phyloP scores from a whole-genome alignment of 768 basidiomycete genomes.

The Boletus rubropictus region DNA sequence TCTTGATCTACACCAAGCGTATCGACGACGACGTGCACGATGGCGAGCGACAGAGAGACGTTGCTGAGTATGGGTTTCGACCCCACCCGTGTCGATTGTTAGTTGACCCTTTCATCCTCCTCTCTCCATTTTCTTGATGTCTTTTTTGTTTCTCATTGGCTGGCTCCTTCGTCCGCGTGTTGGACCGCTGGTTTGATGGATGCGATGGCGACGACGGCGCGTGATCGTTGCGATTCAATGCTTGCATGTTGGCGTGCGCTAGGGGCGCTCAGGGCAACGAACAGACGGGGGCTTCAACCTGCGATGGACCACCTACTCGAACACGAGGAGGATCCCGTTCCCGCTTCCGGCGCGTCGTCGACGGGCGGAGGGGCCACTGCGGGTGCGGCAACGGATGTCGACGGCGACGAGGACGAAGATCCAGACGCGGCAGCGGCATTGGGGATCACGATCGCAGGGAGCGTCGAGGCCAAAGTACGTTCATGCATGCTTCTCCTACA shows the following conservation, averaged over 20 bases:
- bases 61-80: conserved; percentile 88
- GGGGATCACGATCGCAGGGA: conserved; percentile 30
- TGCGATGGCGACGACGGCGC: too few relatives aligned
- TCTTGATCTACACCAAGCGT: background rate
- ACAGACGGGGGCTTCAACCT: conserved; percentile 78
- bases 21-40: conserved; percentile 12
- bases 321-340: conserved; percentile 70
- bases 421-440: conserved; percentile 57
- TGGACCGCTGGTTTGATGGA: too few relatives aligned
- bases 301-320: conserved; percentile 88
- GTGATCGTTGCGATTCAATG: too few relatives aligned
- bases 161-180: background rate
- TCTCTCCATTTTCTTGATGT: too few relatives aligned
- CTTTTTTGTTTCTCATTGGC: background rate
- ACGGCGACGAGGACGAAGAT: conserved; percentile 63
- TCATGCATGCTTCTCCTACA: background rate
- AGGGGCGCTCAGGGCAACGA: conserved; percentile 90
- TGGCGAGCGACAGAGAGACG: conserved; percentile 62
- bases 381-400: background rate
- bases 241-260: background rate
- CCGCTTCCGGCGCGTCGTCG: conserved; percentile 53
- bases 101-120: conserved; percentile 27
- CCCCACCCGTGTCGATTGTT: conserved; percentile 77
- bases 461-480: conserved; percentile 63
- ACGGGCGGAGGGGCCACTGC: too few relatives aligned